These are phyloP conservation scores for Arabidopsis suecica DNA, from an alignment of 345 rosid species.

Conservation along the genomic window DNA sequence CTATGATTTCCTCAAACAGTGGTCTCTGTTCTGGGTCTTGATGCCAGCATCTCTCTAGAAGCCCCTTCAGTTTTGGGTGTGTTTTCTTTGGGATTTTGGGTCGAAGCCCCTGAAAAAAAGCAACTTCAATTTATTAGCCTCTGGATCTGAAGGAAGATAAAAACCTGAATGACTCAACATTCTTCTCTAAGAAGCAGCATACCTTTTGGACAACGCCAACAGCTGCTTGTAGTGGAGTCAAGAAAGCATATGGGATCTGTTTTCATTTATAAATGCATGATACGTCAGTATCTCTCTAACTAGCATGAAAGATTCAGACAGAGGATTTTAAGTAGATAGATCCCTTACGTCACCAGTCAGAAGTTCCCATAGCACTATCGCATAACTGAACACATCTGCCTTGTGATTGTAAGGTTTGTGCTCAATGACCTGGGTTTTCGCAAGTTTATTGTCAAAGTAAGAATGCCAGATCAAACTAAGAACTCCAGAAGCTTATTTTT, in stretches of 20 bases:
- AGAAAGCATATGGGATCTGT: conserved; percentile 82
- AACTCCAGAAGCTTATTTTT: neutral
- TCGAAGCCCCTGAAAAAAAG: conserved; percentile 58
- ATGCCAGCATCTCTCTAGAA: conserved; percentile 90
- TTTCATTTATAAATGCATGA: conserved; percentile 34
- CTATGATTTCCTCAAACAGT: conserved; percentile 70
- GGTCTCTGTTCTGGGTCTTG: conserved; percentile 86
- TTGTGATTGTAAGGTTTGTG: conserved; percentile 90
- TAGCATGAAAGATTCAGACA: conserved; percentile 9
- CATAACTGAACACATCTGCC: conserved; percentile 96
- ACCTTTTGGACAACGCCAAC: conserved; percentile 97
- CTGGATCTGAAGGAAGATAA: neutral
- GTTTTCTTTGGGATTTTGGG: conserved; percentile 84
- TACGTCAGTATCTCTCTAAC: neutral
- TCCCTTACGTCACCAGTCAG: conserved; percentile 86
- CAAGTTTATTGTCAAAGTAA: conserved; percentile 30
- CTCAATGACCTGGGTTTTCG: conserved; percentile 79
- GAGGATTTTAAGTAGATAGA: conserved; percentile 19
- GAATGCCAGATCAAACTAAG: neutral
- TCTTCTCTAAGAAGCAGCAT: conserved; percentile 17
- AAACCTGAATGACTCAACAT: neutral
- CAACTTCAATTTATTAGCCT: conserved; percentile 27
- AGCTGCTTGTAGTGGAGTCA: conserved; percentile 94
- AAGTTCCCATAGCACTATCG: conserved; percentile 92
- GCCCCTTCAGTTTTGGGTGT: conserved; percentile 68